Conservation (phyloP, 2,329 filamentous ascomycete genomes). For the Diaporthe eres region DNA sequence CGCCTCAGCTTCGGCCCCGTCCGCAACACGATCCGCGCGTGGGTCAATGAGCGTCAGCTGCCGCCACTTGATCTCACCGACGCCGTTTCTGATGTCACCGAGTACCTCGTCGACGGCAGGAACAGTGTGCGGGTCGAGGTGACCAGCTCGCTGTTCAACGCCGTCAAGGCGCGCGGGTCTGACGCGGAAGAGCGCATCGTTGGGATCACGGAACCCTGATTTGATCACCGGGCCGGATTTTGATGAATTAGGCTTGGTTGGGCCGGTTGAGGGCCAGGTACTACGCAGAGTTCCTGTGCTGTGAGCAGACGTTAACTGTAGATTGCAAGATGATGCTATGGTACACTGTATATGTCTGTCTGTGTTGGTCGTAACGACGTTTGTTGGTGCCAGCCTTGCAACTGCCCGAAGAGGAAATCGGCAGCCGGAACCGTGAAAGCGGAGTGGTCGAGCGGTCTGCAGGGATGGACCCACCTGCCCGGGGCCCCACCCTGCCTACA, state of each 20-base stretch:
- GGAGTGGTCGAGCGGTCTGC: slow-evolving; percentile 13
- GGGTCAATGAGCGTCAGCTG: neutral
- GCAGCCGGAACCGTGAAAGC: slow-evolving; percentile 23
- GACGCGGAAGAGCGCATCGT: neutral
- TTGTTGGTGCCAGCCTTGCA: neutral
- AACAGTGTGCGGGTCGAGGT: neutral
- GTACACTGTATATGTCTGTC: no score
- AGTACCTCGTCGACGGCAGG: neutral
- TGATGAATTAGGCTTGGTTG: neutral
- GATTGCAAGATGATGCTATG: no score
- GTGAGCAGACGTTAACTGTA: neutral
- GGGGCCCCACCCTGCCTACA: no score
- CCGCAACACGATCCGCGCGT: neutral
- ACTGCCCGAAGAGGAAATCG: slow-evolving; percentile 32
- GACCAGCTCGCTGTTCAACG: neutral
- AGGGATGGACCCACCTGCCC: neutral
- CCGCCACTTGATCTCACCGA: neutral
- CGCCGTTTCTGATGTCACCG: neutral
- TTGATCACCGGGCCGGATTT: neutral
- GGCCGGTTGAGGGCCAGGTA: neutral
- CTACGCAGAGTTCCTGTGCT: neutral
- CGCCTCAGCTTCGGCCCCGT: neutral
- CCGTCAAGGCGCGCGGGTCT: neutral
- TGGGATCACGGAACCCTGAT: neutral
- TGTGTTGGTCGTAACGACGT: neutral